phyloP scores from a whole-genome alignment of 441 rosid species.

The Corymbia citriodora region DNA sequence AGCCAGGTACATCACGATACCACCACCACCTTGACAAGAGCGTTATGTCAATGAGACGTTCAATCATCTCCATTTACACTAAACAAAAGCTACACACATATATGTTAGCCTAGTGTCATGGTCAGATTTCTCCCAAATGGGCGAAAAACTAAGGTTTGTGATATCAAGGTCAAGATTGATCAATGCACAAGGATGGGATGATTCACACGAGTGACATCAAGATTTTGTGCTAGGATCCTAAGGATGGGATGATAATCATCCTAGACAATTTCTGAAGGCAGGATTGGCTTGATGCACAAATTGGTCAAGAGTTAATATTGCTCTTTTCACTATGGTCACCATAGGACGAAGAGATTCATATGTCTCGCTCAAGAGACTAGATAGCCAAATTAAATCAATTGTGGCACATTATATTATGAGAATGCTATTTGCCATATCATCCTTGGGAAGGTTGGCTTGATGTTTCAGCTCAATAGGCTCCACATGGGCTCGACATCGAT shows the following conservation, averaged over 20 bases:
- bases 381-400: neutral
- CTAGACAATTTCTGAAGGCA: neutral
- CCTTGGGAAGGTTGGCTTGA: neutral
- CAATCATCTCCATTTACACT: too few species aligned
- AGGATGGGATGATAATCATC: neutral
- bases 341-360: neutral
- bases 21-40: too few species aligned
- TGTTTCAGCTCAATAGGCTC: neutral
- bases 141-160: too few species aligned
- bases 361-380: neutral
- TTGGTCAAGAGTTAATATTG: fast-evolving
- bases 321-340: neutral
- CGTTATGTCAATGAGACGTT: too few species aligned
- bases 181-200: too few species aligned
- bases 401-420: neutral
- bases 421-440: neutral
- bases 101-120: too few species aligned
- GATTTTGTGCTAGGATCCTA: neutral
- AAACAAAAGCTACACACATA: too few species aligned
- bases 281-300: neutral
- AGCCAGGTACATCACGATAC: too few species aligned
- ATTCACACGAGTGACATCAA: too few species aligned
- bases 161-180: too few species aligned
- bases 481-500: fast-evolving
- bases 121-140: too few species aligned